Percentiles rank a stretch among this genome's conserved stretches.
Conservation (phyloP, 192 early-diverging fungal genomes). For the Umbelopsis ramanniana region DNA sequence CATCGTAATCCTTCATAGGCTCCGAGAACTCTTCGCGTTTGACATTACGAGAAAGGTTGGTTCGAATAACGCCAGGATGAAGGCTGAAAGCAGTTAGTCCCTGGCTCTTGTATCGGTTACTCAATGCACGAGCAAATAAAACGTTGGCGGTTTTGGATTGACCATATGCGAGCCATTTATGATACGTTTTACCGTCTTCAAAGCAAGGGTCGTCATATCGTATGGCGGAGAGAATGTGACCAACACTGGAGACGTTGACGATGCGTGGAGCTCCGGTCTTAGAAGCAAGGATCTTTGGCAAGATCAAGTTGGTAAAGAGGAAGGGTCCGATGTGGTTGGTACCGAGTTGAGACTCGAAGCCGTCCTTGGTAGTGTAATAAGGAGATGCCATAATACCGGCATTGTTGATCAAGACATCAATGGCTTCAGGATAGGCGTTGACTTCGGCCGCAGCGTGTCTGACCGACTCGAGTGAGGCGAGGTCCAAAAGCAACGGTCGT, state of each 20-base stretch:
- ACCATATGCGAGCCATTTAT: not conserved
- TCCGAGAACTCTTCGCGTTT: not conserved
- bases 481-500: not conserved
- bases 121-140: conserved; percentile 43
- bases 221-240: not conserved
- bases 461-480: conserved; percentile 14
- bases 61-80: conserved; percentile 8
- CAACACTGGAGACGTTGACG: conserved; percentile 11
- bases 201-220: conserved; percentile 3
- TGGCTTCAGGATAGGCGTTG: not conserved
- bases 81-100: conserved; percentile 12
- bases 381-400: conserved; percentile 53
- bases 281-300: conserved; percentile 6
- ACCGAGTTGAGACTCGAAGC: conserved; percentile 1
- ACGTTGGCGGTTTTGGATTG: conserved; percentile 56
- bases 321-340: conserved; percentile 9
- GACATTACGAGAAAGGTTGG: not conserved
- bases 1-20: not conserved
- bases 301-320: conserved; percentile 24
- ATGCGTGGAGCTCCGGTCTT: conserved; percentile 9
- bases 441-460: conserved; percentile 20
- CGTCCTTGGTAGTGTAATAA: conserved; percentile 43
- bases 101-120: not conserved
- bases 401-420: conserved; percentile 15
- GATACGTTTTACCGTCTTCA: not conserved